A percentile compares a stretch with the other conserved stretches of the same genome.
These are phyloP conservation scores for Paramicrosporidium saccamoebae DNA, from an alignment of 371 early-diverging fungal species.

Conservation along the genomic window DNA sequence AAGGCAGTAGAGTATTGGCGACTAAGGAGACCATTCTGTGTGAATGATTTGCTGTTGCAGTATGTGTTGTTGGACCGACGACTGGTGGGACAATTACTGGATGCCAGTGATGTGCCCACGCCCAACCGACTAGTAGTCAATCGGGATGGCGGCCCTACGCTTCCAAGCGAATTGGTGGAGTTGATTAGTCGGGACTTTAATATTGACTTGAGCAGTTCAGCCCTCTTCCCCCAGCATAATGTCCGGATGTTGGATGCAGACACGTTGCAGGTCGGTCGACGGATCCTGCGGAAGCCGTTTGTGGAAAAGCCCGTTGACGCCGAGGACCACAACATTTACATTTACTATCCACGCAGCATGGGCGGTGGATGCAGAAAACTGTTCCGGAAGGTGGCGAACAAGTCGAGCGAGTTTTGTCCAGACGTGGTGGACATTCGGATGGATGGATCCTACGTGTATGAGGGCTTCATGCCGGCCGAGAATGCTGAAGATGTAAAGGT, in stretches of 20 bases:
- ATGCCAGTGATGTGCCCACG: conserved; percentile 48
- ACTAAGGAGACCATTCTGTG: conserved; percentile 42
- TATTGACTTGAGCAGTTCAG: conserved; percentile 1
- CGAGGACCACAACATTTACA: conserved; percentile 87
- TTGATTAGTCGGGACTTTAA: no score
- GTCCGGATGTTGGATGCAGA: conserved; percentile 22
- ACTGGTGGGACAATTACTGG: conserved; percentile 45
- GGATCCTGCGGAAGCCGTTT: conserved; percentile 52
- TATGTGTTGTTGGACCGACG: conserved; percentile 69
- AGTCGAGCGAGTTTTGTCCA: conserved; percentile 64
- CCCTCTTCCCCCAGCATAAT: conserved; percentile 1
- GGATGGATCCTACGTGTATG: conserved; percentile 73
- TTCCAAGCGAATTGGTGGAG: conserved; percentile 13
- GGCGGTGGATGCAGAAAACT: conserved; percentile 75
- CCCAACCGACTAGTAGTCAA: conserved; percentile 38
- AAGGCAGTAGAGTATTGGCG: conserved; percentile 69
- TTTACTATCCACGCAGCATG: conserved; percentile 46
- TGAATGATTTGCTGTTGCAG: conserved; percentile 73
- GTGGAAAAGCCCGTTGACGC: conserved; percentile 90
- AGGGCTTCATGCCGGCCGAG: conserved; percentile 69
- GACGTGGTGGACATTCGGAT: conserved; percentile 19
- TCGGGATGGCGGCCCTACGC: conserved; percentile 25
- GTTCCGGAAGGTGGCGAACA: conserved; percentile 88
- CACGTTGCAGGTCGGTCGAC: conserved; percentile 28
- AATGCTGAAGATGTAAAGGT: conserved; percentile 89